phyloP scores from a whole-genome alignment of 306 rosid species.

The Parietaria judaica region DNA sequence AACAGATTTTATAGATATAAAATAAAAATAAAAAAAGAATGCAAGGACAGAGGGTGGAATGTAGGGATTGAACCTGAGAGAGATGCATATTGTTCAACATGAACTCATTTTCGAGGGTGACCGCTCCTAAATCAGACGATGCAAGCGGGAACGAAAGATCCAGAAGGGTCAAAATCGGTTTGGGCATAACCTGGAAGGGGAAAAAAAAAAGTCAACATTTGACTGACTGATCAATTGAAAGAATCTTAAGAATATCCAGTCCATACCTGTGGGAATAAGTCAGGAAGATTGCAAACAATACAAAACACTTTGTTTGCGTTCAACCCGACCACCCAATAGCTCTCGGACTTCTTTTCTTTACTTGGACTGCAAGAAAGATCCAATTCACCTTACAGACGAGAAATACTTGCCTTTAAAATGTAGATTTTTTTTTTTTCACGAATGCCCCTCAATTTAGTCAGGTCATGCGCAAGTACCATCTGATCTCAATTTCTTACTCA shows the following conservation, averaged over 20 bases:
- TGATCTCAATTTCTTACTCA: no score
- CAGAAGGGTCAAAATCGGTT: slow-evolving; percentile 64
- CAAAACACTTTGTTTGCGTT: slow-evolving; percentile 71
- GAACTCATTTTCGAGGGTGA: slow-evolving; percentile 76
- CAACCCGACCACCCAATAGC: slow-evolving; percentile 87
- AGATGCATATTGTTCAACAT: slow-evolving; percentile 71
- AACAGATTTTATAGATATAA: no score
- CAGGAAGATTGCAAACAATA: slow-evolving; percentile 62
- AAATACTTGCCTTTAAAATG: neutral
- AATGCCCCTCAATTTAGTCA: no score
- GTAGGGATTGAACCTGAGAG: slow-evolving; percentile 42
- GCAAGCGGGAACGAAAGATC: slow-evolving; percentile 86
- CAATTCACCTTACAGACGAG: neutral
- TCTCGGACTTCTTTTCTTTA: slow-evolving; percentile 65
- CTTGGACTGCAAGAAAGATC: slow-evolving; percentile 50
- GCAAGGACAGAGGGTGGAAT: no score
- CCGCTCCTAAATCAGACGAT: slow-evolving; percentile 84
- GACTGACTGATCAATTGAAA: slow-evolving; percentile 13
- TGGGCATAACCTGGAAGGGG: slow-evolving; percentile 81
- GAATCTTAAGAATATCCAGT: slow-evolving; percentile 5
- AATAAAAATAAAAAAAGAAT: no score
- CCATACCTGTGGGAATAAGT: slow-evolving; percentile 68
- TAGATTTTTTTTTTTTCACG: no score
- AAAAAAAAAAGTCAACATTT: slow-evolving; percentile 15
- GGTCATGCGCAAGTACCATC: no score